These are phyloP conservation scores for Babesia divergens DNA, from an alignment of 169 alveolate species.

Conservation along the genomic window DNA sequence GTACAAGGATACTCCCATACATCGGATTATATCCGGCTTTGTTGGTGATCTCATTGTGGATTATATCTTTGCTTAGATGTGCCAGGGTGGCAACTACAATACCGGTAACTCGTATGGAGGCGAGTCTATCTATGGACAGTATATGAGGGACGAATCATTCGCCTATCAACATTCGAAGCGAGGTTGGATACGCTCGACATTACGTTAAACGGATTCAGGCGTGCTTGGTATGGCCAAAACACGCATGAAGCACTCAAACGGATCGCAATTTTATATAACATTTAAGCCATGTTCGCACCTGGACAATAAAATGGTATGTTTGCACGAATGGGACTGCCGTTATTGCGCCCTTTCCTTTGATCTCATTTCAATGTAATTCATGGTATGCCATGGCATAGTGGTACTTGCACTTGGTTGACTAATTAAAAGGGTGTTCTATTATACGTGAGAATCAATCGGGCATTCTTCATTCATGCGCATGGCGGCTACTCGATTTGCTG, in stretches of 20 bases:
- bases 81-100: conserved; percentile 87
- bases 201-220: conserved; percentile 41
- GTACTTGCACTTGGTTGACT: not conserved
- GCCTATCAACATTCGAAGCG: conserved; percentile 78
- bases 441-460: not conserved
- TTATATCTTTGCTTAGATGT: conserved; percentile 60
- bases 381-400: not conserved
- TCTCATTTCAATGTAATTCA: not conserved
- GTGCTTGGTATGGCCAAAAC: conserved; percentile 82
- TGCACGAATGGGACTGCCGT: too few species aligned
- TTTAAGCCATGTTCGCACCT: conserved; percentile 90
- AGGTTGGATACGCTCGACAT: conserved; percentile 27
- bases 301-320: conserved; percentile 85
- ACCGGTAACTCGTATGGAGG: conserved; percentile 85
- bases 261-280: conserved; percentile 90
- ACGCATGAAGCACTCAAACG: conserved; percentile 79
- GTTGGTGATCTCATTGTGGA: conserved; percentile 17
- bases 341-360: not conserved
- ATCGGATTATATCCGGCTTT: conserved; percentile 77
- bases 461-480: not conserved
- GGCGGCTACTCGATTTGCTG: not conserved
- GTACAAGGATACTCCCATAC: conserved; percentile 80
- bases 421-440: not conserved
- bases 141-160: conserved; percentile 77
- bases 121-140: conserved; percentile 82